Evolutionary conservation across 2,329 filamentous ascomycete species (phyloP), one percentile per base, ranked within the genome.

Genomic region (Verticillium zaregamsianum): DNA sequence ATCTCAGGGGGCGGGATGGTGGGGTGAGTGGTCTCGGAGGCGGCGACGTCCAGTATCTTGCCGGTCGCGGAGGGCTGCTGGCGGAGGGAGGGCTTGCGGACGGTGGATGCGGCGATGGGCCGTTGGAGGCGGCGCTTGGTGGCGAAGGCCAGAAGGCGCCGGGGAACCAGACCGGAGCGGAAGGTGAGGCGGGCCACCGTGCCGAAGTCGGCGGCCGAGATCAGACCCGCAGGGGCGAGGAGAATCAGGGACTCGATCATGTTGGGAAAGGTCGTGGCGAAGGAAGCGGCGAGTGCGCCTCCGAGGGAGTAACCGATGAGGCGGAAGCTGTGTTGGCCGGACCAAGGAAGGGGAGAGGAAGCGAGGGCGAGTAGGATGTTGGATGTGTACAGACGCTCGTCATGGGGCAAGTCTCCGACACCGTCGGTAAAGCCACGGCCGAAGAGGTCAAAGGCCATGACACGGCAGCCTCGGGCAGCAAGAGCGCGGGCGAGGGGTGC

Each of bases 291-390:
- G 61, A 96, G 88, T 59, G 90, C 91, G 56, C 92, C 92, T 62
- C 92, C 92, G 1, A 96, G 82, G 0, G 90, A 93, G 75, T 95
- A 96, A 12, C 92, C 92, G 14, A 93, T 77, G 23, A 96, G 74
- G 57, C 83, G 83, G 70, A 95, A 87, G 57, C 79, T 82, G 54
- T 72, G 69, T 15, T 71, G 65, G 54, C 86, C 84, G 0, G 85
- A 88, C 90, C 90, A 93, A 15, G 86, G 67, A 3, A 94, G 76
- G 0, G 85, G 80, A 2, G 90, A 93, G 1, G 90, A 92, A 31
- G 85, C 81, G 12, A 94, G 77, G 15, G 83, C 90, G 32, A 91
- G 82, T 49, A 92, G 80, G 61, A 92, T 87, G 73, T 94, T 90
- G 3, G 87, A 82, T 3, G 84, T 81, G 75, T 91, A 95, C 8